Percentiles rank a stretch among this genome's conserved stretches.
Conservation (phyloP, 2,329 filamentous ascomycete genomes). For the Claviceps sp. region DNA sequence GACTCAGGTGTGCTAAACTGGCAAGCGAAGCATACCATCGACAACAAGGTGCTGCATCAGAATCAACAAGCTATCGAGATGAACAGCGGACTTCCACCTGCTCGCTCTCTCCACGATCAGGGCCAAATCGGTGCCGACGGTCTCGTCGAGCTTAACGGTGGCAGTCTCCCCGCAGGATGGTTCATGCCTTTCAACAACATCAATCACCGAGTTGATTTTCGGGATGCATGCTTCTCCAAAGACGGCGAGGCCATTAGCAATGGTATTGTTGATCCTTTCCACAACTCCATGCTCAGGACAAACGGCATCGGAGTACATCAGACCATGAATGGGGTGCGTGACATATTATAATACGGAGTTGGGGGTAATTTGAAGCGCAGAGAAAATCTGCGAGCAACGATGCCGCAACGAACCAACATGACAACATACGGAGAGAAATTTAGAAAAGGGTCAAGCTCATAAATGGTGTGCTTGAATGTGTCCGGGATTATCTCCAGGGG, state of each 20-base stretch:
- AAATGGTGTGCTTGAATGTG: too few relatives aligned
- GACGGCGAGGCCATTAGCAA: conserved; percentile 14
- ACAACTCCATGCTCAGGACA: conserved; percentile 29
- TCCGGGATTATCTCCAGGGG: neutral
- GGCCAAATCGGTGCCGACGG: conserved; percentile 10
- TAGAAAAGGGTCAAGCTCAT: too few relatives aligned
- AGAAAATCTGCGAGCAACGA: neutral
- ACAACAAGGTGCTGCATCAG: conserved; percentile 7
- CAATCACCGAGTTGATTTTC: conserved; percentile 54
- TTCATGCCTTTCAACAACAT: conserved; percentile 92
- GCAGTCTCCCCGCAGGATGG: conserved; percentile 57
- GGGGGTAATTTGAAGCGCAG: neutral
- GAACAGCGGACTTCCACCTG: conserved; percentile 13
- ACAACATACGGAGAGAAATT: too few relatives aligned
- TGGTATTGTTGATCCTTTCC: conserved; percentile 30
- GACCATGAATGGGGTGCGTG: conserved; percentile 18
- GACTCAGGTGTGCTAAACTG: conserved; percentile 21
- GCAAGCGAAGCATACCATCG: neutral
- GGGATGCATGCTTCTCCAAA: conserved; percentile 30
- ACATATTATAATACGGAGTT: conserved; percentile 13
- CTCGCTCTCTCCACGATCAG: conserved; percentile 13
- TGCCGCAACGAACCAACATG: too few relatives aligned
- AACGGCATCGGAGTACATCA: conserved; percentile 24
- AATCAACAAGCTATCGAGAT: conserved; percentile 17
- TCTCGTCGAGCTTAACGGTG: conserved; percentile 15